These are phyloP conservation scores for Nicotiana paniculata DNA, from an alignment of 257 asterid species.

Conservation along the genomic window DNA sequence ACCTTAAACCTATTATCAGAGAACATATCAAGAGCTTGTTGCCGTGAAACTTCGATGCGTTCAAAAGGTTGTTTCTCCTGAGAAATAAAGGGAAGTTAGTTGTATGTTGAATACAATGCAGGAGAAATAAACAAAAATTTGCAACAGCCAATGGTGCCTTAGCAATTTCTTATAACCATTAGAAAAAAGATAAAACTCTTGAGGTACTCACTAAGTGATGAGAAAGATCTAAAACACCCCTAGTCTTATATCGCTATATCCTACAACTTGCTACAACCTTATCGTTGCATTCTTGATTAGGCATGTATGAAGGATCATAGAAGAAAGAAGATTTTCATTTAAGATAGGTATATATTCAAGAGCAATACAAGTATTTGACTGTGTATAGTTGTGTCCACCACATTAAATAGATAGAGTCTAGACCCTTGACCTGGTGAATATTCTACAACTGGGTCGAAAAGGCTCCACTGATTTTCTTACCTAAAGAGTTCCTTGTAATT, in stretches of 20 bases:
- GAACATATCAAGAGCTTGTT: slow-evolving; percentile 85
- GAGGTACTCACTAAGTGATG: not conserved
- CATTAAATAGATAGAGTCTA: not conserved
- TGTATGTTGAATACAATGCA: not conserved
- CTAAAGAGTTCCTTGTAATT: not conserved
- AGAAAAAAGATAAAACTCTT: not conserved
- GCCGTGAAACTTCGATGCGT: slow-evolving; percentile 88
- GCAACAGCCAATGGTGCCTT: not conserved
- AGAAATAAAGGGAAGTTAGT: slow-evolving; percentile 13
- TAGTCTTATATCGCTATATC: not conserved
- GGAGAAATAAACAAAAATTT: not conserved
- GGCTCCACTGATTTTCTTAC: not conserved
- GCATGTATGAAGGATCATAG: not conserved
- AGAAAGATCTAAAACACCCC: not conserved
- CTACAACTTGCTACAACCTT: not conserved
- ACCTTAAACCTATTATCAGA: slow-evolving; percentile 93
- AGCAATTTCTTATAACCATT: not conserved
- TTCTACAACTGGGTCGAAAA: not conserved
- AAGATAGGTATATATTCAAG: not conserved
- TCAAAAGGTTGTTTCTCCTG: slow-evolving; percentile 94
- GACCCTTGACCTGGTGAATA: not conserved
- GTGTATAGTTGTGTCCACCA: not conserved
- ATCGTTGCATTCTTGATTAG: not conserved
- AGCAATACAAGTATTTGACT: not conserved
- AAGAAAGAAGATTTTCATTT: not conserved